phyloP scores from a whole-genome alignment of 2,329 filamentous ascomycete genomes.

The Monilinia fructicola region DNA sequence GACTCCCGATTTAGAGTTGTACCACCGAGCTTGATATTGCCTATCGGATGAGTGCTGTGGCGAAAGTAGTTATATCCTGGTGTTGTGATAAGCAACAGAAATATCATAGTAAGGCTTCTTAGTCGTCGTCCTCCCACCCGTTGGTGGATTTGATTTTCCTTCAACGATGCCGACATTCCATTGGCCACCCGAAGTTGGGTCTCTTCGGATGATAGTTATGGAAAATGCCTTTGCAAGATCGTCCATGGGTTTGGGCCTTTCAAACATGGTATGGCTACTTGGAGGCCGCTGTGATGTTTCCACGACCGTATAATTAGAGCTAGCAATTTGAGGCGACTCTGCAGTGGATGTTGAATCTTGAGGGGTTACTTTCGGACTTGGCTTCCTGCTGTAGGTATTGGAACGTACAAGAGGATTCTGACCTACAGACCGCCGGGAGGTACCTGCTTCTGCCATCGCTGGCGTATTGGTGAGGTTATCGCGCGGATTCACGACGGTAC shows the following conservation, averaged over 20 bases:
- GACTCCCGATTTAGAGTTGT: not conserved
- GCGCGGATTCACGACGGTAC: not conserved
- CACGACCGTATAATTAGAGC: not conserved
- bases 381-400: constrained; percentile 25
- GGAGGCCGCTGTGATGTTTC: constrained; percentile 6
- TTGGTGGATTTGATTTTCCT: constrained; percentile 28
- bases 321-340: not conserved
- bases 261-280: constrained; percentile 21
- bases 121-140: constrained; percentile 30
- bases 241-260: constrained; percentile 18
- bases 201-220: constrained; percentile 65
- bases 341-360: constrained; percentile 1
- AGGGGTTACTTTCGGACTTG: constrained; percentile 28
- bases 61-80: constrained; percentile 41
- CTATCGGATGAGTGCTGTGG: constrained; percentile 19
- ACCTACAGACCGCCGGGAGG: constrained; percentile 28
- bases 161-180: constrained; percentile 73
- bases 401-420: constrained; percentile 25
- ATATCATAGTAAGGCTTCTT: constrained; percentile 45
- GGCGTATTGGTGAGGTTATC: constrained; percentile 14
- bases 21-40: constrained; percentile 20
- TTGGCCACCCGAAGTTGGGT: constrained; percentile 66
- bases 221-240: constrained; percentile 31
- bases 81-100: constrained; percentile 38
- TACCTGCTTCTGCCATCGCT: constrained; percentile 27